Base-by-base conservation (phyloP, 257 asterid species). In the Plantago elongata region DNA sequence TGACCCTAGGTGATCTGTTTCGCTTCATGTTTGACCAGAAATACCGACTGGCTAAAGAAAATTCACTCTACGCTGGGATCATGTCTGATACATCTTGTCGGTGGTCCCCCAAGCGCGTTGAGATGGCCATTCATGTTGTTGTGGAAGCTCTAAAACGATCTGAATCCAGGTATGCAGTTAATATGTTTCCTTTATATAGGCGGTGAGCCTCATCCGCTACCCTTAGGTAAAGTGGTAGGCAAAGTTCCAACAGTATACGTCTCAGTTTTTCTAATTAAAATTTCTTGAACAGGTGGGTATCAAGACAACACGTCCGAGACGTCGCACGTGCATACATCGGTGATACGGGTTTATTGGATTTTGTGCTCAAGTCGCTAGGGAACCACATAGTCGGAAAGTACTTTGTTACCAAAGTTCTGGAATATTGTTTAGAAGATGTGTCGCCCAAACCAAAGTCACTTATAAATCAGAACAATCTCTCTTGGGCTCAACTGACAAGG, bases 41-140 rank as follows among this genome's bases (percentile, higher is more conserved):
- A 68, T 52, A 64, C 51, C 72, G 79, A 60, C 69, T 87, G 9
- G 86, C 96, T 5, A 80, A 72, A 63, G 95, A 92, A 69, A 75
- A 57, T 45, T 61, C 80, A 0, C 74, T 71, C 70, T 76, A 79
- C 49, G 83, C 81, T 6, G 83, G 89, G 18, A 73, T 93, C 72
- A 72, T 93, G 75, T 84, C 84, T 9, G 97, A 90, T 50, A 66
- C 85, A 7, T 82, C 96, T 1, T 93, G 99, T 70, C 73, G 99
- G 49, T 93, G 99, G 99, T 93, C 99, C 0, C 88, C 95, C 3
- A 89, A 87, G 68, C 89, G 99, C 1, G 91, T 93, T 3, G 96
- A 89, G 45, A 89, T 87, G 94, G 97, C 99, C 13, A 87, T 90
- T 15, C 84, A 79, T 60, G 99, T 85, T 52, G 89, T 93, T n/a